Base-by-base conservation (phyloP, 2,329 filamentous ascomycete species). In the Aspergillus terreus region DNA sequence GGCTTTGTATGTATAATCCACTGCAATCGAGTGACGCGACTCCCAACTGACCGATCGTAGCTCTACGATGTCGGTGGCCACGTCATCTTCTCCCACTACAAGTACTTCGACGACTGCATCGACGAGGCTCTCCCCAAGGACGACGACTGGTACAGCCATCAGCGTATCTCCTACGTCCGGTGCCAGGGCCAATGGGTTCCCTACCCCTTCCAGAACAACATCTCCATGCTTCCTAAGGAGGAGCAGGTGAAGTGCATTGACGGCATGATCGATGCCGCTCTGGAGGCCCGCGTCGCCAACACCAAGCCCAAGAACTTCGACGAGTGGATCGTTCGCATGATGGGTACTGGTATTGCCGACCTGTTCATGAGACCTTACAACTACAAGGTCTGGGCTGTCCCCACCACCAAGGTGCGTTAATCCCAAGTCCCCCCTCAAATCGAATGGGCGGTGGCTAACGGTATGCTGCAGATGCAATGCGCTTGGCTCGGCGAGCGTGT, bases 131-230 rank as follows among this genome's bases (percentile, higher is more conserved):
- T 99, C 40, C 94, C 94, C 66, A 90, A 90, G 69, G 84, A 91
- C 53, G 87, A 90, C 54, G 94, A 99, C 79, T 99, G 94, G 94
- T 97, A 88, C 78, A 90, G 85, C 60, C 94, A 99, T 80, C 88
- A 99, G 82, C 92, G 94, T 71, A 94, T 99, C 77, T 99, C 94
- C 58, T 99, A 99, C 74, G 92, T 99, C 64, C 92, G 94, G 71
- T 96, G 91, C 87, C 92, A 95, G 85, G 82, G 82, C 62, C 82
- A 90, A 69, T 99, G 94, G 94, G 94, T 99, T 52, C 92, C 94
- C 49, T 99, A 99, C 78, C 94, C 94, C 59, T 96, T 99, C 86
- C 94, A 99, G 81, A 99, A 97, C 85, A 99, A 99, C 82, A 92
- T 99, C 71, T 95, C 94, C 67, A 92, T 96, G 86, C 78, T 99